Evolutionary conservation across 805 yeast genomes (phyloP), one percentile per base, ranked within the genome.

Genomic region (Zygosaccharomyces rouxii): DNA sequence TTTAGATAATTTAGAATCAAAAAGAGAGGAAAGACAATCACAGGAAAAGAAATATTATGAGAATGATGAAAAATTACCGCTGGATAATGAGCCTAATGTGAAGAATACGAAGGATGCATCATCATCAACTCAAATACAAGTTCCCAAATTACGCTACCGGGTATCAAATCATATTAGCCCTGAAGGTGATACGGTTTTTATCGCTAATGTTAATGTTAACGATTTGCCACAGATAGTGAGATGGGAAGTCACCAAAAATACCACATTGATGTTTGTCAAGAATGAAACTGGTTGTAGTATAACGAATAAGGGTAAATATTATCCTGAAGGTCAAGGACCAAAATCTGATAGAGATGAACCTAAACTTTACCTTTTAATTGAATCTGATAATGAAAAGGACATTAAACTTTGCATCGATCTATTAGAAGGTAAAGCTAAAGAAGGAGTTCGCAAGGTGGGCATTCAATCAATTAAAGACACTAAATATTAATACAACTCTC

Each of bases 201-300:
- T 80, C 54, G 86, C 96, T 0, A 76, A 80, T 30, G 74, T 92
- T 41, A 78, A 80, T 42, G 81, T 92, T 55, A 92, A 92, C 56
- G 97, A 94, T 63, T 72, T 86, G 29, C 96, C 98, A 0, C 89
- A 85, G 59, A 72, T 75, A 22, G 86, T 86, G 0, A 71, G 96
- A 58, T 85, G 95, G 95, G 73, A 72, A 47, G 86, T 85, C 2
- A 80, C 89, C 3, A 83, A 81, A 56, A 76, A 84, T 30, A 83
- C 83, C 1, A 82, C 80, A 39, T 69, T 84, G 35, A 64, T 78
- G 1, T 78, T 78, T 57, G 76, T 89, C 40, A 80, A 80, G 38
- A 95, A 89, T 44, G 71, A 80, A 42, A 83, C 94, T 0, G 77
- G 83, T 0, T 80, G 89, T 3, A 81, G 95, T 5, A 79, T 90